Percentiles rank a stretch among this genome's conserved stretches.
Evolutionary conservation across 176 grass and related monocot genomes (phyloP).

Genomic region (Bothriochloa decipiens): DNA sequence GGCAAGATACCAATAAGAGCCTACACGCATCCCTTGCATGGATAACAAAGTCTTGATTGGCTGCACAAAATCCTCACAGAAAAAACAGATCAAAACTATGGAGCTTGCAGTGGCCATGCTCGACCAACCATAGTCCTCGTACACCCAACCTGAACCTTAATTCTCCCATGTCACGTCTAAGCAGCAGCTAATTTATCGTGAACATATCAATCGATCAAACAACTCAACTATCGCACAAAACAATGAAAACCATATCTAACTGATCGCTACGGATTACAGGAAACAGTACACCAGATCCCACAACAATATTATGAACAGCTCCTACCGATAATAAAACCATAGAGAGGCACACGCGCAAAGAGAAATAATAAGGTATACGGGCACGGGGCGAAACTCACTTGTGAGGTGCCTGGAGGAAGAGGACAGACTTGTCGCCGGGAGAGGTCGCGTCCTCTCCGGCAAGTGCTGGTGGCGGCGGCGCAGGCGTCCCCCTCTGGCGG

Average conservation of each 20-base stretch:
- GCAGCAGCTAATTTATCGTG: not conserved
- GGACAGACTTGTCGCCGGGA: not conserved
- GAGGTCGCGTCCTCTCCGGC: not conserved
- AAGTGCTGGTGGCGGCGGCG: slow-evolving; percentile 9
- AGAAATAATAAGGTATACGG: not conserved
- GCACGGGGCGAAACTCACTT: not conserved
- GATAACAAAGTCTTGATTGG: not conserved
- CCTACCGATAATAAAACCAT: not conserved
- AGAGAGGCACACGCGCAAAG: not conserved
- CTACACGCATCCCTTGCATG: not conserved
- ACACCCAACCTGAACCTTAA: not conserved
- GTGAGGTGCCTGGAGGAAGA: not conserved
- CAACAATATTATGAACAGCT: not conserved
- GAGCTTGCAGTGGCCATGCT: not conserved
- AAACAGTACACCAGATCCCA: not conserved
- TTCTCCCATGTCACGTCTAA: not conserved
- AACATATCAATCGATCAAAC: not conserved
- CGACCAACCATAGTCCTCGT: not conserved
- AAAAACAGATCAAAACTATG: not conserved
- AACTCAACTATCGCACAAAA: not conserved
- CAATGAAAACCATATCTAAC: not conserved
- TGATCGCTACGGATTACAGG: not conserved
- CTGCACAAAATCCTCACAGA: not conserved
- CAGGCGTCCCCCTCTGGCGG: slow-evolving; percentile 30
- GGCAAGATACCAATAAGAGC: not conserved